Conservation (phyloP, 495 filamentous ascomycete species). For the Xanthoparmelia taractica region DNA sequence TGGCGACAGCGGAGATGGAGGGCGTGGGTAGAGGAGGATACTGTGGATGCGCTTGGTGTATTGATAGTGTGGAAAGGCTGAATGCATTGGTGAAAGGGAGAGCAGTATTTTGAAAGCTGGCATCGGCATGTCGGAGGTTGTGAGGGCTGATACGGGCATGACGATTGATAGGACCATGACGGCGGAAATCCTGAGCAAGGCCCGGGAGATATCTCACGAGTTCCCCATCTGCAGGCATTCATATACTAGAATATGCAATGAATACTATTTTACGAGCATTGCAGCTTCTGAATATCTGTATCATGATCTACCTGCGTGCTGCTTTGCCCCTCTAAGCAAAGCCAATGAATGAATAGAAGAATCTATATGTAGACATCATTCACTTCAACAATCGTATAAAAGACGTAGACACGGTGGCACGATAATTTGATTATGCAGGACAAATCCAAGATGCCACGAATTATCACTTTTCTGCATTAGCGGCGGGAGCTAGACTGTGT, state of each 20-base stretch:
- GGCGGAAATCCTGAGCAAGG: background rate
- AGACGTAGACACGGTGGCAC: background rate
- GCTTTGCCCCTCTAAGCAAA: background rate
- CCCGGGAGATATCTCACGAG: background rate
- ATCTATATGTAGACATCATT: background rate
- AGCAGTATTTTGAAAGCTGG: constrained; percentile 1
- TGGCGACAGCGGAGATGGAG: constrained; percentile 6
- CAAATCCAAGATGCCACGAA: background rate
- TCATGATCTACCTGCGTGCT: background rate
- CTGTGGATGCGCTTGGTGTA: background rate
- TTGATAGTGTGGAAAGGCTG: background rate
- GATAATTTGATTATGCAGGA: background rate
- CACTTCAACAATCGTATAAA: background rate
- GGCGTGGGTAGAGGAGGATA: background rate
- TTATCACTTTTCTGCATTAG: background rate
- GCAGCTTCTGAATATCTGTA: too few species aligned
- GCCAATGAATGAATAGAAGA: background rate
- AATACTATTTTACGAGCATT: background rate
- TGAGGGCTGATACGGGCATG: background rate
- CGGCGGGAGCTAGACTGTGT: background rate
- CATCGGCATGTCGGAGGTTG: background rate
- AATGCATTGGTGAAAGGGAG: background rate
- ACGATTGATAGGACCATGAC: background rate
- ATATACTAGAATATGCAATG: background rate
- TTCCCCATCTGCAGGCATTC: background rate